A percentile compares a stretch with the other conserved stretches of the same genome.
phyloP scores from a whole-genome alignment of 1,284 basidiomycete genomes.

The Leccinum brunneo-olivaceum region DNA sequence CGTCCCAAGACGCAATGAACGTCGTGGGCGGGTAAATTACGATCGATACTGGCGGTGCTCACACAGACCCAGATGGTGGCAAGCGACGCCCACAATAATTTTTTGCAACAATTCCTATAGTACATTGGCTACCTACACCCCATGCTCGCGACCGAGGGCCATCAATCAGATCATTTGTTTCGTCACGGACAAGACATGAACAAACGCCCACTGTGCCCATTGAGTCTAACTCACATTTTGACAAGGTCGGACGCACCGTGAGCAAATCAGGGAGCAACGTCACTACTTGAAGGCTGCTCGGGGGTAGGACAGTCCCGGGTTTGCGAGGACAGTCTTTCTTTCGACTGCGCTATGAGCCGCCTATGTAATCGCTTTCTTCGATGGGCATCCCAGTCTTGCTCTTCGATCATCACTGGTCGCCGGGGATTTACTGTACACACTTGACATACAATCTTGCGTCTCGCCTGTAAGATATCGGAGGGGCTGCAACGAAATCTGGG shows the following conservation, averaged over 20 bases:
- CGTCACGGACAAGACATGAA: background rate
- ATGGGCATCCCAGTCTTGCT: constrained; percentile 62
- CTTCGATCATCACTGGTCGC: constrained; percentile 73
- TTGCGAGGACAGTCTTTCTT: constrained; percentile 4
- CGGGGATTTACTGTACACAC: constrained; percentile 60
- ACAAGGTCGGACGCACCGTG: constrained; percentile 11
- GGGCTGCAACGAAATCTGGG: constrained; percentile 31
- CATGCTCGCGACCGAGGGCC: constrained; percentile 1
- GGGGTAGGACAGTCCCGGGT: background rate
- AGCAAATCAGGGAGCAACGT: constrained; percentile 9
- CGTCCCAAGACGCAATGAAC: constrained; percentile 14
- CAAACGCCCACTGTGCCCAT: background rate
- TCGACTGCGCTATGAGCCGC: constrained; percentile 18
- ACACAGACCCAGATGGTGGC: constrained; percentile 15
- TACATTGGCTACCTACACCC: background rate
- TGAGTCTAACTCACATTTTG: background rate
- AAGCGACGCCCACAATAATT: constrained; percentile 25
- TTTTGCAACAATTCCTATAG: constrained; percentile 16
- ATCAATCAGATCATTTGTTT: constrained; percentile 12
- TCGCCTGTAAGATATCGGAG: constrained; percentile 46
- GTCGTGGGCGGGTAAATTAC: constrained; percentile 20
- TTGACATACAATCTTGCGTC: constrained; percentile 58
- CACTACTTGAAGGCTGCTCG: constrained; percentile 3
- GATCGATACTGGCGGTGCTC: constrained; percentile 17
- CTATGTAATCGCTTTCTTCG: constrained; percentile 54